A percentile compares a stretch with the other conserved stretches of the same genome.
phyloP scores from a whole-genome alignment of 2,329 filamentous ascomycete species.

The Alternaria alternata region DNA sequence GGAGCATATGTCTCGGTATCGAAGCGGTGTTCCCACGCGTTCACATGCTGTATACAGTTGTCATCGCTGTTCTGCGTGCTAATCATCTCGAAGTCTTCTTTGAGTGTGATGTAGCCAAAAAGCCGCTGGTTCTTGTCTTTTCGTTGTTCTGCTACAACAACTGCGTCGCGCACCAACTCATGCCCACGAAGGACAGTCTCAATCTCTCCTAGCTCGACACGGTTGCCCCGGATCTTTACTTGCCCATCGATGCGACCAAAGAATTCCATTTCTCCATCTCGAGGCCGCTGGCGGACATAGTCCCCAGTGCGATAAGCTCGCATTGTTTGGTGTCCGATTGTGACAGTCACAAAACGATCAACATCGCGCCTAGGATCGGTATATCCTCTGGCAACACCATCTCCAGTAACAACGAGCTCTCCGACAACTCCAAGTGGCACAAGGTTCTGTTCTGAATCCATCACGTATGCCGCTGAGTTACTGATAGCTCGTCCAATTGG shows the following conservation, averaged over 20 bases:
- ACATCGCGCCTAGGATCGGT: slow-evolving; percentile 29
- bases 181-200: slow-evolving; percentile 13
- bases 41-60: not conserved
- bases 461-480: slow-evolving; percentile 7
- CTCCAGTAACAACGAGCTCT: slow-evolving; percentile 35
- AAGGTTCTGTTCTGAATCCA: slow-evolving; percentile 6
- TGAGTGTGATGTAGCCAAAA: not conserved
- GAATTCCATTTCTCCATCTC: slow-evolving; percentile 25
- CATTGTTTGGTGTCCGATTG: not conserved
- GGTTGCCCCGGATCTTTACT: slow-evolving; percentile 35
- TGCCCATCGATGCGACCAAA: slow-evolving; percentile 32
- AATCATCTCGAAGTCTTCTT: not conserved
- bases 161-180: not conserved
- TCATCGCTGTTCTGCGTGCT: too few species aligned
- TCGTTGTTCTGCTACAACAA: not conserved
- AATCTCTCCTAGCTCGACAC: slow-evolving; percentile 38
- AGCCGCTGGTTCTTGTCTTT: too few species aligned
- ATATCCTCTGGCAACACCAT: slow-evolving; percentile 11
- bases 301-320: slow-evolving; percentile 44
- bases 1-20: slow-evolving; percentile 5
- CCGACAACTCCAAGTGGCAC: slow-evolving; percentile 28
- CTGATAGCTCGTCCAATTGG: slow-evolving; percentile 51
- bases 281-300: slow-evolving; percentile 16
- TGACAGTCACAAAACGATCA: slow-evolving; percentile 7
- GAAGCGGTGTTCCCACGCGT: slow-evolving; percentile 16